Conservation (phyloP, 2,329 filamentous ascomycete species). For the Diaporthe citrichinensis region DNA sequence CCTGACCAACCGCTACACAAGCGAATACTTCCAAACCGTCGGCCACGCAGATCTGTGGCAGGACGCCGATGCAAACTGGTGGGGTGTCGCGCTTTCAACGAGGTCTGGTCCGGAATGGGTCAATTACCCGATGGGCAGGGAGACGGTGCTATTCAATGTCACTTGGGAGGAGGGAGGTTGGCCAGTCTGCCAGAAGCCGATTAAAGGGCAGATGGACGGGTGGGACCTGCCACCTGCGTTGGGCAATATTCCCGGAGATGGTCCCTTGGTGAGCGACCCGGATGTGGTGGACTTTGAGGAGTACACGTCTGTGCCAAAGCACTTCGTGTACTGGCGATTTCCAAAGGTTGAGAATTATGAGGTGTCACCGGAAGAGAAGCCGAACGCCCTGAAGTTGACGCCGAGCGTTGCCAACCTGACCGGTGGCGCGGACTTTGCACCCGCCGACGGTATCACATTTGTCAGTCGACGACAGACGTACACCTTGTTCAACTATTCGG, state of each 20-base stretch:
- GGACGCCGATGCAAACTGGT: conserved; percentile 63
- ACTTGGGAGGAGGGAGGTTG: conserved; percentile 65
- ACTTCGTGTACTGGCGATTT: conserved; percentile 51
- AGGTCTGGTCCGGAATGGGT: conserved; percentile 58
- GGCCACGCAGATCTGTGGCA: conserved; percentile 63
- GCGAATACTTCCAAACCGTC: conserved; percentile 58
- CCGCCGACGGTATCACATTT: conserved; percentile 42
- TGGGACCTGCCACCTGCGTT: conserved; percentile 53
- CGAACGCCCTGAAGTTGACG: conserved; percentile 44
- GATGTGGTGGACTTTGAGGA: conserved; percentile 61
- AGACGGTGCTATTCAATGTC: conserved; percentile 64
- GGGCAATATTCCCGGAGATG: conserved; percentile 53
- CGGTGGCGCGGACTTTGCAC: conserved; percentile 44
- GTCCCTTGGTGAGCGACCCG: conserved; percentile 58
- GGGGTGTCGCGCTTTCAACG: conserved; percentile 63
- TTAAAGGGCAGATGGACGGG: conserved; percentile 61
- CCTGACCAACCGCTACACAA: conserved; percentile 56
- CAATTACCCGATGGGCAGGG: conserved; percentile 67
- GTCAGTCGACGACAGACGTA: conserved; percentile 46
- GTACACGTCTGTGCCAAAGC: conserved; percentile 45
- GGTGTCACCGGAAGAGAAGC: conserved; percentile 42
- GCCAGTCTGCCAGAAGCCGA: conserved; percentile 57
- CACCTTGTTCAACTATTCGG: conserved; percentile 50
- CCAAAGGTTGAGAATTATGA: conserved; percentile 44
- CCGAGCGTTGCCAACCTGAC: conserved; percentile 49